Percentiles rank a stretch among this genome's conserved stretches.
Conservation (phyloP, 768 basidiomycete species). For the Pisolithus albus region DNA sequence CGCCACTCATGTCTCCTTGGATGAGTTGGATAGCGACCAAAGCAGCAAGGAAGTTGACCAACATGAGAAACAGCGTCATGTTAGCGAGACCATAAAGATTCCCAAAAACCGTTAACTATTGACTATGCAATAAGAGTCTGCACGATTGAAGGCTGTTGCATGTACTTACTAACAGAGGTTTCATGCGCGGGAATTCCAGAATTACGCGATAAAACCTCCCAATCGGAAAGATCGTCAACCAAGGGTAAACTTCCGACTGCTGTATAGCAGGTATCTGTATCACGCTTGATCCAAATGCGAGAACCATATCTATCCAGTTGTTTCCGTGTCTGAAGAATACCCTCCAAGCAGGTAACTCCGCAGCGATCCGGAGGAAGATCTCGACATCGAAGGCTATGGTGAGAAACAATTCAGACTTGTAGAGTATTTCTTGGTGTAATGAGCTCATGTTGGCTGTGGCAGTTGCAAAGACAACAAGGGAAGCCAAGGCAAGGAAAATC, state of each 20-base stretch:
- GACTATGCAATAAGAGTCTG: background rate
- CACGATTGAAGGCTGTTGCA: background rate
- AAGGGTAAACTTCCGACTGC: constrained; percentile 60
- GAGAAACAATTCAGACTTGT: constrained; percentile 65
- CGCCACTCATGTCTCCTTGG: constrained; percentile 65
- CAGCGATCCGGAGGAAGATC: constrained; percentile 67
- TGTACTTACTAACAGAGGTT: constrained; percentile 60
- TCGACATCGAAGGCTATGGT: constrained; percentile 86
- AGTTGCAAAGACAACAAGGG: constrained; percentile 68
- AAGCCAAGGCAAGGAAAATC: constrained; percentile 67
- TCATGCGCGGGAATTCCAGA: constrained; percentile 85
- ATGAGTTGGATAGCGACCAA: constrained; percentile 79
- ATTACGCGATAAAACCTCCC: constrained; percentile 89
- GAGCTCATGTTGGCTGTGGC: constrained; percentile 44
- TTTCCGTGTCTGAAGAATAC: constrained; percentile 51
- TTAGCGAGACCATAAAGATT: constrained; percentile 87
- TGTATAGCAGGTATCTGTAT: constrained; percentile 82
- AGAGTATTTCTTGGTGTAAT: constrained; percentile 43
- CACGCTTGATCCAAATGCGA: constrained; percentile 69
- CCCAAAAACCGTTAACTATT: constrained; percentile 80
- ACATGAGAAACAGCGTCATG: constrained; percentile 84
- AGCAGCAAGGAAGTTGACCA: constrained; percentile 82
- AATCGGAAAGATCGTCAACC: constrained; percentile 87
- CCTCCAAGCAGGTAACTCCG: constrained; percentile 77
- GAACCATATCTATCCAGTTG: constrained; percentile 71